Evolutionary conservation across 2,329 filamentous ascomycete species (phyloP).

Genomic region (Aspergillus fumigatus): DNA sequence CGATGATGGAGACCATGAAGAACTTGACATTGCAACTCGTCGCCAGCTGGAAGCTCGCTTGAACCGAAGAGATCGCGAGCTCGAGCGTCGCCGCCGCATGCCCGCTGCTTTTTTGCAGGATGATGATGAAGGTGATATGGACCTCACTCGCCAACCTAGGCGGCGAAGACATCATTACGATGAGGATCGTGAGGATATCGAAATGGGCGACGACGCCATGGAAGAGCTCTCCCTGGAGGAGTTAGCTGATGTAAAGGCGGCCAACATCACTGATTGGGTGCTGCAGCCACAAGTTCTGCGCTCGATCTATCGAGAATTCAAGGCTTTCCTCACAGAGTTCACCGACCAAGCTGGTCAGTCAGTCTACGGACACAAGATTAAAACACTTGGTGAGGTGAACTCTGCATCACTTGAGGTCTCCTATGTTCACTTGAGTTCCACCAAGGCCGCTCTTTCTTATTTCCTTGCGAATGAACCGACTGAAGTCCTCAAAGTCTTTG

Average conservation of each 20-base stretch:
- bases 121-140: conserved; percentile 78
- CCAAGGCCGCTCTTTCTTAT: conserved; percentile 90
- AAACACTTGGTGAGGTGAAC: conserved; percentile 94
- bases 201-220: conserved; percentile 91
- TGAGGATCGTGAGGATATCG: conserved; percentile 82
- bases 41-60: conserved; percentile 59
- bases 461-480: conserved; percentile 92
- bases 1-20: conserved; percentile 61
- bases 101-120: conserved; percentile 61
- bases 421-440: conserved; percentile 83
- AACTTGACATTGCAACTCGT: conserved; percentile 54
- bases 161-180: conserved; percentile 87
- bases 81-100: conserved; percentile 55
- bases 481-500: conserved; percentile 95
- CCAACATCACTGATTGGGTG: conserved; percentile 93
- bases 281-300: conserved; percentile 82
- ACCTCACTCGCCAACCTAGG: conserved; percentile 79
- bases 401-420: conserved; percentile 94
- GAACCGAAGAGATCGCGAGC: conserved; percentile 58
- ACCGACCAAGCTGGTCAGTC: conserved; percentile 84
- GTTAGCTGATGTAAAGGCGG: conserved; percentile 86
- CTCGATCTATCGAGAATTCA: conserved; percentile 95
- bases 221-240: conserved; percentile 90
- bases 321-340: conserved; percentile 93
- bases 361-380: conserved; percentile 90